Percentiles rank a stretch among this genome's conserved stretches.
phyloP scores from a whole-genome alignment of 306 rosid genomes.

The Dryas alaskensis region DNA sequence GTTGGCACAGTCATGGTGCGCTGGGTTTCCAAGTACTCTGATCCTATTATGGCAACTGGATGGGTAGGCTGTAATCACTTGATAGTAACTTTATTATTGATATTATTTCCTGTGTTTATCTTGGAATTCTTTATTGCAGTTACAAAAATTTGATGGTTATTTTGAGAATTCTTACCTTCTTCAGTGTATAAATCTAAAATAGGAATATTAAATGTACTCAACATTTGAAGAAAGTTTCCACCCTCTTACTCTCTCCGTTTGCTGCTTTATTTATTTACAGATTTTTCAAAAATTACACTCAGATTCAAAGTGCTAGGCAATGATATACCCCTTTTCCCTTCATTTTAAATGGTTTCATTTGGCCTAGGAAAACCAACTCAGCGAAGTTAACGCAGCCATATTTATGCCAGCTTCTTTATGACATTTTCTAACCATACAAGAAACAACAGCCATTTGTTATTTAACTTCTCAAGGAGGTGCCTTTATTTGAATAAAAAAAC shows the following conservation, averaged over 20 bases:
- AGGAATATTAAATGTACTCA: not conserved
- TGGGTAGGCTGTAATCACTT: slow-evolving; percentile 57
- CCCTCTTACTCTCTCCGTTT: not conserved
- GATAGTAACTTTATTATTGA: not conserved
- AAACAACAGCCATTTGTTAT: not conserved
- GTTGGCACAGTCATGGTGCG: slow-evolving; percentile 97
- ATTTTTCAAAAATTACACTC: not conserved
- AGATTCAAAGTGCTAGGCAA: not conserved
- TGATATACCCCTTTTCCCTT: not conserved
- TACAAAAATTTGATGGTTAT: not conserved
- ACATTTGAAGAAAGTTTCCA: not conserved
- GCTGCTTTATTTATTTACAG: not conserved
- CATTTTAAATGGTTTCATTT: not conserved
- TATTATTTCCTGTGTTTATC: slow-evolving; percentile 8
- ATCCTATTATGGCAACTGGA: slow-evolving; percentile 97
- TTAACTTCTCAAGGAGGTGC: not conserved
- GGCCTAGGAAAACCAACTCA: not conserved
- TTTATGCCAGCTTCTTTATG: not conserved
- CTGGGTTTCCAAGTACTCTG: slow-evolving; percentile 95
- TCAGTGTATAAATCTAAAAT: not conserved
- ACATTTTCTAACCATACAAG: not conserved
- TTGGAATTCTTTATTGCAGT: slow-evolving; percentile 8
- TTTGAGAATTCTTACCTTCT: slow-evolving; percentile 1
- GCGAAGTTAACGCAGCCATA: not conserved
- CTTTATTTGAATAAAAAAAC: not conserved